Evolutionary conservation across 148 eudicot genomes (phyloP).

Genomic region (Talinum fruticosum): DNA sequence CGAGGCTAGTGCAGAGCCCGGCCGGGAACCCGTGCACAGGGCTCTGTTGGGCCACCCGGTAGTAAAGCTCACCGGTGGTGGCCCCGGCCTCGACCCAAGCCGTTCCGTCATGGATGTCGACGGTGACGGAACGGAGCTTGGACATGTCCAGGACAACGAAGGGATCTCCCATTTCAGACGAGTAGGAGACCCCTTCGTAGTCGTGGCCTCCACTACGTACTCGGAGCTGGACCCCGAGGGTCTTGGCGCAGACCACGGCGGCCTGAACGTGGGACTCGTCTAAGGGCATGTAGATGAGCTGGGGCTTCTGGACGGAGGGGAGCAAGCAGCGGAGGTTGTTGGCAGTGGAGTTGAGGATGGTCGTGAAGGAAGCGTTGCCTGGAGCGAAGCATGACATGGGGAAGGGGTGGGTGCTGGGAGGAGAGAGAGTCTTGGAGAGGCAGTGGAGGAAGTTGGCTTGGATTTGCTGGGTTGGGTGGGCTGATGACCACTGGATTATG

Average conservation of each 20-base stretch:
- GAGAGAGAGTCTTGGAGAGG: conserved; percentile 17
- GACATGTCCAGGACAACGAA: conserved; percentile 41
- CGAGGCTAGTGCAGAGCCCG: conserved; percentile 34
- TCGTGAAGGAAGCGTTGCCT: conserved; percentile 16
- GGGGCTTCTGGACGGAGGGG: conserved; percentile 28
- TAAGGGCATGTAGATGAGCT: conserved; percentile 32
- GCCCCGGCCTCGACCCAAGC: conserved; percentile 51
- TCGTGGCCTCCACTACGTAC: conserved; percentile 52
- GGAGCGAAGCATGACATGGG: conserved; percentile 31
- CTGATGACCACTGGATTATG: not conserved
- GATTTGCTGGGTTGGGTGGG: conserved; percentile 12
- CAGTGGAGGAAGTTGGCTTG: conserved; percentile 27
- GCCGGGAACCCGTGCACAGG: conserved; percentile 35
- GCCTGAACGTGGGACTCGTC: conserved; percentile 39
- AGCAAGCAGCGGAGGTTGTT: conserved; percentile 27
- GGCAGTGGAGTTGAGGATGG: conserved; percentile 29
- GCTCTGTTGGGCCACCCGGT: conserved; percentile 34
- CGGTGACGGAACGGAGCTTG: conserved; percentile 28
- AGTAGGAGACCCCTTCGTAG: conserved; percentile 43
- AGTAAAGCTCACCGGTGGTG: conserved; percentile 37
- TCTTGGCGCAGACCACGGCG: conserved; percentile 30
- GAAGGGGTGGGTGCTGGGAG: conserved; percentile 17
- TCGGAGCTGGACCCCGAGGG: conserved; percentile 30
- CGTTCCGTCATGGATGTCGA: conserved; percentile 31
- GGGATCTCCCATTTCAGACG: conserved; percentile 31